Base-by-base conservation (phyloP, 495 filamentous ascomycete genomes). In the Daldinia loculata region DNA sequence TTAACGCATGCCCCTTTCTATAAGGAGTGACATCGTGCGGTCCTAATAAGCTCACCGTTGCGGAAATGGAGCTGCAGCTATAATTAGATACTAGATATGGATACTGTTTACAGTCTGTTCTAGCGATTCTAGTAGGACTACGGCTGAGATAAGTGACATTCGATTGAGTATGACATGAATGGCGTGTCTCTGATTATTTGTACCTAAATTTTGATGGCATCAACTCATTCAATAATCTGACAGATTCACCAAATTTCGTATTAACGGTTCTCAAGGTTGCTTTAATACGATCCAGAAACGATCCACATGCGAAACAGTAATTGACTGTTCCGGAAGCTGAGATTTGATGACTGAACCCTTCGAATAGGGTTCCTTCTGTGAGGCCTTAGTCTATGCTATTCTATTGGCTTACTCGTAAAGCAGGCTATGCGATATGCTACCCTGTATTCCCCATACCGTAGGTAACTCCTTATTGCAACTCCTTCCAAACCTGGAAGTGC, bases 11-110 rank as follows among this genome's bases (percentile, higher is more conserved):
- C 58, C 63, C 56, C 19, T 29, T 63, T 71, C 34, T 34, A 63
- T 59, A 67, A 71, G 63, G 69, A 67, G 69, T 36, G 43, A 55
- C 34, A 63, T 38, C 6, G 30, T 32, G 45, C 38, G 43, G 39
- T 63, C 43, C 26, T 22, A 62, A 39, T 63, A 62, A 51, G 22
- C 57, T 24, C 36, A 43, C n/a, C 27, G 7, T 27, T 4, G 32
- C 48, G 15, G 1, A 51, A 15, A 17, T 15, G 11, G 34, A 55
- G 32, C 11, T 26, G 38, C n/a, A n/a, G 11, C 64, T 72, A 68
- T 61, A 51, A 61, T 67, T 72, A 26, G 19, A 53, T 19, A 48
- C 22, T 3, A 72, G 69, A 61, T 51, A 43, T 61, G 34, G 38
- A 52, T 43, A 59, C 32, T 64, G 22, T 41, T 67, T 65, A 15